Evolutionary conservation across 768 basidiomycete genomes (phyloP).

Genomic region (Dacryopinax primogenitus): DNA sequence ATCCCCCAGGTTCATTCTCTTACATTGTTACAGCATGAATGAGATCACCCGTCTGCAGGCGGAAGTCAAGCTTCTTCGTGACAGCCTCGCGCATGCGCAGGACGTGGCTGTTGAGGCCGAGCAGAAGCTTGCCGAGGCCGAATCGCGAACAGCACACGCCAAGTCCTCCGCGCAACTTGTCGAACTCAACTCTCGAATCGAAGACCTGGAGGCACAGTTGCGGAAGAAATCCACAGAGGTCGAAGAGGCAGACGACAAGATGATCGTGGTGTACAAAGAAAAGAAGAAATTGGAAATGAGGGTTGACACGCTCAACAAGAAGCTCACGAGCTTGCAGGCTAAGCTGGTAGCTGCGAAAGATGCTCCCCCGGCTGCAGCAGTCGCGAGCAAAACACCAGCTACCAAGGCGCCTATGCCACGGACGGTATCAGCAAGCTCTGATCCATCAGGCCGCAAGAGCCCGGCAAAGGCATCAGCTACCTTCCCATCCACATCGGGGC

Average conservation of each 20-base stretch:
- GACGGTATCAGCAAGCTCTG: not conserved
- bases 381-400: not conserved
- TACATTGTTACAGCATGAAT: not conserved
- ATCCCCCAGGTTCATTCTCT: not conserved
- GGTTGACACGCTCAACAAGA: conserved; percentile 4
- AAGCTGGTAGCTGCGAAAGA: not conserved
- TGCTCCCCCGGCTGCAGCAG: not conserved
- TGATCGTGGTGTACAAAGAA: not conserved
- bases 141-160: not conserved
- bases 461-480: not conserved
- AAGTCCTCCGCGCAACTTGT: not conserved
- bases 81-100: not conserved
- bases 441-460: not conserved
- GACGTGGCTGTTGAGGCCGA: not conserved
- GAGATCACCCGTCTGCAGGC: not conserved
- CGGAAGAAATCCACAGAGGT: not conserved
- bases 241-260: conserved; percentile 2
- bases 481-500: not conserved
- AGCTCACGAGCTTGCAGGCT: not conserved
- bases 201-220: not conserved
- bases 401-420: not conserved
- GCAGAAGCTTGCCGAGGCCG: not conserved
- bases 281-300: not conserved
- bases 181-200: not conserved
- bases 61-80: not conserved